Evolutionary conservation across 2,329 filamentous ascomycete genomes (phyloP).

Genomic region (Fusarium temperatum): DNA sequence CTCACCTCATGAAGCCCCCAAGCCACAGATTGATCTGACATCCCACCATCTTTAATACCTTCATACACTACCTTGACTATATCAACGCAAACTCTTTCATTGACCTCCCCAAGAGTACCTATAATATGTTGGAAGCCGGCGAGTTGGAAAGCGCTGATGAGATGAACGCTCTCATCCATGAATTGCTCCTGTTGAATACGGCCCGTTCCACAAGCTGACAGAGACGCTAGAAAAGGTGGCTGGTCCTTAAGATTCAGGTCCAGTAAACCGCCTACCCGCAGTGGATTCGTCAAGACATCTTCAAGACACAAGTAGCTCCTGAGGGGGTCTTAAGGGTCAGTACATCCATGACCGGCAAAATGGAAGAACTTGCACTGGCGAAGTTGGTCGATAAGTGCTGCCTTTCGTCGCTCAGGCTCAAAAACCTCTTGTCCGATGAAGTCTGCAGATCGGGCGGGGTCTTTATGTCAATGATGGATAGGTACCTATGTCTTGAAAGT

Average conservation of each 20-base stretch:
- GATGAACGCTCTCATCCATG: not conserved
- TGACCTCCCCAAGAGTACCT: not conserved
- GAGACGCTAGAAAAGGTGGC: not conserved
- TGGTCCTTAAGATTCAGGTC: not conserved
- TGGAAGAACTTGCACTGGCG: not conserved
- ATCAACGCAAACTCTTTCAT: not conserved
- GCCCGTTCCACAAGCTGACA: not conserved
- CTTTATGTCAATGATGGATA: not conserved
- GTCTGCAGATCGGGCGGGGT: not conserved
- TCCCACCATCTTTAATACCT: not conserved
- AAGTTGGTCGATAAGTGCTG: not conserved
- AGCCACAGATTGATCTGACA: not conserved
- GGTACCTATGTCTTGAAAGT: not conserved
- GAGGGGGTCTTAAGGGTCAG: not conserved
- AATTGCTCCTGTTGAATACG: not conserved
- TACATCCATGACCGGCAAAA: not conserved
- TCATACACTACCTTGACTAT: not conserved
- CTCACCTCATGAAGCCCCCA: not conserved
- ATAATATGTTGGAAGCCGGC: not conserved
- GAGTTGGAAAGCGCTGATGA: not conserved
- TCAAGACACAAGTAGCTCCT: not conserved
- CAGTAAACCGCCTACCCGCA: not conserved
- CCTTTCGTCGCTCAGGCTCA: not conserved
- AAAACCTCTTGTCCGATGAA: not conserved
- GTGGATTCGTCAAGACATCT: not conserved